Base-by-base conservation (phyloP, 1,139 yeast genomes). In the Kluyveromyces sp. region DNA sequence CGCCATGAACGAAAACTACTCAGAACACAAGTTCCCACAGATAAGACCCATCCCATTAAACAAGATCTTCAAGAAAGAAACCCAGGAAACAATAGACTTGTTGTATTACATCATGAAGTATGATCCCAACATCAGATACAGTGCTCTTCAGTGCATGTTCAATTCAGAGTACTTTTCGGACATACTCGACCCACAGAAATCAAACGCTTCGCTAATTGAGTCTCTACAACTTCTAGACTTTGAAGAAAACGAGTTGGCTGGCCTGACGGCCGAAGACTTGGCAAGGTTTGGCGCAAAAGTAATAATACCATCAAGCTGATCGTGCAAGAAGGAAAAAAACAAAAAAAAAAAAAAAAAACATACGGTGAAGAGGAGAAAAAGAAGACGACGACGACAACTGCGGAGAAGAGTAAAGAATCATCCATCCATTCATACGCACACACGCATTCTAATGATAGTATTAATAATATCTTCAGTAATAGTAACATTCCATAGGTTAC, bases 1-100 rank as follows among this genome's bases (percentile, higher is more conserved):
- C 63, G 79, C 90, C 53, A 92, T 92, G 98, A 92, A 92, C 67
- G 96, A 97, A 49, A 90, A 89, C 67, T 94, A 92, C 70, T 86
- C 88, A 83, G 98, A 92, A 65, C 97, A 92, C 69, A 86, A 88
- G 62, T 92, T 92, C 73, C 98, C 98, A 2, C 92, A 88, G 58
- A 92, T 92, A 62, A 84, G 86, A 65, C 95, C 97, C 49, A 95
- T 92, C 49, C 97, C 97, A 33, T 74, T 92, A 57, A 69, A 76
- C 46, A 85, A 84, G 59, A 92, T 92, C 32, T 90, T 92, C 69
- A 80, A 88, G 57, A 81, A 60, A 40, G 68, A 64, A 50, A 64
- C 63, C 42, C 61, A 58, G 31, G 45, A 55, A 34, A 63, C 67
- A 10, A 60, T 64, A 5, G 62, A 60, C 37, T 56, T 64, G 45